Base-by-base conservation (phyloP, 2,329 filamentous ascomycete genomes). In the Fusarium sp. region DNA sequence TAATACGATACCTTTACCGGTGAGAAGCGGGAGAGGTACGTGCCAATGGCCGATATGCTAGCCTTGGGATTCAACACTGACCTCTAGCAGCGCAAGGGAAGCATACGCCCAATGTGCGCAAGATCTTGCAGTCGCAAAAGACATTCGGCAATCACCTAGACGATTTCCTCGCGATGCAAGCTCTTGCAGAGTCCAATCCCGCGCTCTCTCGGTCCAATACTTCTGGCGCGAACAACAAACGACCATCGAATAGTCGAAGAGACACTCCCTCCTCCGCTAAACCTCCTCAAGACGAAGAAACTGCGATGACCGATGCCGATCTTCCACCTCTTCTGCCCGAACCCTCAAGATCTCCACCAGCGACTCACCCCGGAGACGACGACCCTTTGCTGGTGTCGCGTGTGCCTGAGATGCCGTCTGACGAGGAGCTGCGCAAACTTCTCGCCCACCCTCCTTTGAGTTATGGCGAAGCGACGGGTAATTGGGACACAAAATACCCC, bases 131-230 rank as follows among this genome's bases (percentile, higher is more conserved):
- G 70, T 93, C 91, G 26, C 91, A 94, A 76, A 94, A 95, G 82
- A 94, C 92, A 5, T 95, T 95, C 78, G 88, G 89, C 66, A 94
- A 96, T 80, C 91, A 95, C 77, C 85, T 95, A 46, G 91, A 93
- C 71, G 93, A 96, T 77, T 93, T 91, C 77, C 86, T 92, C 71
- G 92, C 92, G 10, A 82, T 89, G 72, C 83, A 84, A 62, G 80
- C 82, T n/a, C 80, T 82, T 31, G 77, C 79, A 49, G 82, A 82
- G 57, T 78, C 75, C 59, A 78, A 79, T 57, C 69, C 81, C 17
- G 73, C 78, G 5, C 71, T 78, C 6, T 74, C 76, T 31, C 69
- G 74, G 28, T 70, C 80, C 19, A 73, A 76, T n/a, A 72, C 78
- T 8, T 69, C 75, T 15, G 57, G 75, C 62, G 65, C 72, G 50